Base-by-base conservation (phyloP, 768 basidiomycete species). In the Dioszegia aurantiaca region DNA sequence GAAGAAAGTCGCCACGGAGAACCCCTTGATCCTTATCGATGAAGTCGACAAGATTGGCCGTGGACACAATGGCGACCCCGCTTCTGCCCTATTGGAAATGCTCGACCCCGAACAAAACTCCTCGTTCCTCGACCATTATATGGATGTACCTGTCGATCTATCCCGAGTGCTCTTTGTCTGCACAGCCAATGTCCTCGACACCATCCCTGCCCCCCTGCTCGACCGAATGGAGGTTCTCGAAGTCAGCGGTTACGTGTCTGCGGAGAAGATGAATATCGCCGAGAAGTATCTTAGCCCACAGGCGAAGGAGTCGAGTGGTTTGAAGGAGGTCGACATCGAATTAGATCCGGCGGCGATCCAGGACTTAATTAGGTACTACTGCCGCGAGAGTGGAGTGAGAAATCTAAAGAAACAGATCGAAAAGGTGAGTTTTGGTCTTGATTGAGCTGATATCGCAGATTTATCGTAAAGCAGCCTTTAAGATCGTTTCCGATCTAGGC, bases 321-420 rank as follows among this genome's bases (percentile, higher is more conserved):
- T 99, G 26, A 87, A 87, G 72, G 82, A 84, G 17, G 89, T 88
- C 1, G 88, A 95, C 72, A 88, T 99, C 3, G 77, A 82, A 53
- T 79, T 99, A 16, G 86, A 89, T 19, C 81, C 83, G 5, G 80
- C 83, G 10, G 84, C 92, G 0, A 86, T 98, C 43, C 90, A 93
- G 65, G 79, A 84, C 11, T 81, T 99, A 52, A 98, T 99, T 79
- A 88, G 93, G 74, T 97, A 92, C 76, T 98, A 98, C 77, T 93
- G 90, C 74, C 83, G 95, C 23, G 95, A 99, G 80, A 94, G 90
- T 67, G 95, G 95, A 42, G 95, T 99, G 28, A 81, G 95, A 47
- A 91, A 92, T 72, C 72, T 99, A 74, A 98, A 98, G 85, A 98
- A 99, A 79, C 89, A 93, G 69, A 94, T 99, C 55, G 94, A 99